Evolutionary conservation across 108 stramenopile genomes (phyloP).

Genomic region (Ochromonas danica): DNA sequence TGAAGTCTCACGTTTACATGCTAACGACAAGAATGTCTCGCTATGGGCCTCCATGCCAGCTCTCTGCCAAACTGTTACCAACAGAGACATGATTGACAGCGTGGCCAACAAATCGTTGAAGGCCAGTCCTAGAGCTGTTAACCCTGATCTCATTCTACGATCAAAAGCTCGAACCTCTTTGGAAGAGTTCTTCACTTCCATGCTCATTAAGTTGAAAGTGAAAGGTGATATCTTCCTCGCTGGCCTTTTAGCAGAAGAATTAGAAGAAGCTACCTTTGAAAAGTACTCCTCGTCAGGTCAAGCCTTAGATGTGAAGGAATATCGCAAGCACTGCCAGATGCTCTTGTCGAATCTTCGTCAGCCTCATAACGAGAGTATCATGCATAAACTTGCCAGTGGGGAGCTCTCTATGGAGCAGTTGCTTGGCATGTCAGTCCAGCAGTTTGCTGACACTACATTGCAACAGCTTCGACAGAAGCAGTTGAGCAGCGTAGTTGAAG

Average conservation of each 20-base stretch:
- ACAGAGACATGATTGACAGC: too few relatives aligned
- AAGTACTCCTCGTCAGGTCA: neutral
- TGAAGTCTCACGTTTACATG: too few relatives aligned
- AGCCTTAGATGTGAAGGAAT: neutral
- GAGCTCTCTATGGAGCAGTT: neutral
- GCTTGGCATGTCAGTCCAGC: neutral
- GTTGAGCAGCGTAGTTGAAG: neutral
- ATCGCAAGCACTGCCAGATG: conserved; percentile 7
- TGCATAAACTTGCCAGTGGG: neutral
- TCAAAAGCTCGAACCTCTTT: too few relatives aligned
- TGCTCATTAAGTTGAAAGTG: neutral
- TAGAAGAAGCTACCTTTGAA: neutral
- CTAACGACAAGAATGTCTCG: too few relatives aligned
- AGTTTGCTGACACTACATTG: neutral
- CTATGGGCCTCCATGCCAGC: too few relatives aligned
- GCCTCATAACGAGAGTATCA: neutral
- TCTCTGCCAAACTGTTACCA: too few relatives aligned
- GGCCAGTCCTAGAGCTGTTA: too few relatives aligned
- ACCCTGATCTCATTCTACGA: too few relatives aligned
- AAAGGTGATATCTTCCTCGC: neutral
- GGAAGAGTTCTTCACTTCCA: too few relatives aligned
- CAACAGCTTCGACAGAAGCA: neutral
- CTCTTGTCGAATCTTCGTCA: neutral
- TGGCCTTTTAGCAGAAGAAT: neutral
- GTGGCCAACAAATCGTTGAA: too few relatives aligned